phyloP scores from a whole-genome alignment of 192 early-diverging fungal genomes.

The Linnemannia zychae region DNA sequence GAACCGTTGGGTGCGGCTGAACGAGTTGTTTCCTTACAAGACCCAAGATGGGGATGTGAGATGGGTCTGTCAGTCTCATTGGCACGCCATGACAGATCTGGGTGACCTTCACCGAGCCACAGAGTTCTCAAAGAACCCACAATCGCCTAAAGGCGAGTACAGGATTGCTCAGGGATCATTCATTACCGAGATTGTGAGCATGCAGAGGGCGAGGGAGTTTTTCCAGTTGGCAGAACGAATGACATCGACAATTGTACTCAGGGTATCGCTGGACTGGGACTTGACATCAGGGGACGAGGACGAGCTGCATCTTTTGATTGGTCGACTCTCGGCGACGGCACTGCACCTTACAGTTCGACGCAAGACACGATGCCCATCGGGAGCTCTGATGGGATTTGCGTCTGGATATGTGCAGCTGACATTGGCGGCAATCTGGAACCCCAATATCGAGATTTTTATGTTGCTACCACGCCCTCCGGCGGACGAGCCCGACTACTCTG shows the following conservation, averaged over 20 bases:
- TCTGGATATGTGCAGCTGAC: constrained; percentile 6
- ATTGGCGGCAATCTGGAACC: constrained; percentile 5
- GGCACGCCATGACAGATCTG: constrained; percentile 5
- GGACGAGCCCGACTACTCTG: neutral
- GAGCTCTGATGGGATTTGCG: neutral
- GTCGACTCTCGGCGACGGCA: neutral
- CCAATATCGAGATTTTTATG: neutral
- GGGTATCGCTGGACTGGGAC: constrained; percentile 37
- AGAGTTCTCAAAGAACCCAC: constrained; percentile 17
- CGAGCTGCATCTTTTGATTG: constrained; percentile 4
- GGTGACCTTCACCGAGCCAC: neutral
- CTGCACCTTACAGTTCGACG: constrained; percentile 2
- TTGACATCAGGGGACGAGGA: constrained; percentile 27
- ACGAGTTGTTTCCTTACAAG: constrained; percentile 3
- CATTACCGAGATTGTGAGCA: constrained; percentile 14
- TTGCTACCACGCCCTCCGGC: neutral
- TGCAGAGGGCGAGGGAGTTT: constrained; percentile 15
- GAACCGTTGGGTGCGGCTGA: neutral
- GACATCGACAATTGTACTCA: constrained; percentile 9
- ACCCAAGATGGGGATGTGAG: constrained; percentile 17
- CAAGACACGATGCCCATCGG: neutral
- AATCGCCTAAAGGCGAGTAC: constrained; percentile 19
- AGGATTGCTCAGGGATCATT: constrained; percentile 18
- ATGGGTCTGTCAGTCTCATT: constrained; percentile 27
- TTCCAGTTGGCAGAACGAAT: constrained; percentile 26